A percentile compares a stretch with the other conserved stretches of the same genome.
These are phyloP conservation scores for Colletotrichum cordylinicola DNA, from an alignment of 2,329 filamentous ascomycete species.

Conservation along the genomic window DNA sequence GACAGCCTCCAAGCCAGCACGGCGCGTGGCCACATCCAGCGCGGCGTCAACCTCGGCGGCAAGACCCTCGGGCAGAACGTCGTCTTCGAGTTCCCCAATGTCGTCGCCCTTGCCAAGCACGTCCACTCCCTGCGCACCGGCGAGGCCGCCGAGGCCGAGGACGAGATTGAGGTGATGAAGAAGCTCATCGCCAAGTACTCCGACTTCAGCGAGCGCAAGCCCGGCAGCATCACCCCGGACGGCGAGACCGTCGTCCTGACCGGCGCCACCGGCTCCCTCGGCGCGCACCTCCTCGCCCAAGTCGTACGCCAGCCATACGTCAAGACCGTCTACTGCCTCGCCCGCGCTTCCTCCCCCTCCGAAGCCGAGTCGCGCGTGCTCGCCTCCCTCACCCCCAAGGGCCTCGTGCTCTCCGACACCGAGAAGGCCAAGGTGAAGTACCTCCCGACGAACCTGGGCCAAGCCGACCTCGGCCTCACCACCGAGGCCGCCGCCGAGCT, in stretches of 20 bases:
- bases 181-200: constrained; percentile 43
- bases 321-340: constrained; percentile 53
- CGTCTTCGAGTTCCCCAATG: constrained; percentile 46
- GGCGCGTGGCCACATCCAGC: constrained; percentile 44
- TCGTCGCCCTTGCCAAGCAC: constrained; percentile 38
- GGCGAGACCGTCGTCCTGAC: constrained; percentile 54
- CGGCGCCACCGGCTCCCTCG: constrained; percentile 66
- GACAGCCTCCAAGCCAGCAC: constrained; percentile 53
- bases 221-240: constrained; percentile 27
- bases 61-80: constrained; percentile 38
- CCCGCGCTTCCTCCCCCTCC: constrained; percentile 45
- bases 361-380: constrained; percentile 34
- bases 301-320: constrained; percentile 64
- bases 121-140: constrained; percentile 28
- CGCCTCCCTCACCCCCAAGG: constrained; percentile 33
- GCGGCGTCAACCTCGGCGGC: constrained; percentile 40
- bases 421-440: constrained; percentile 39
- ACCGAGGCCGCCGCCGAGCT: constrained; percentile 30
- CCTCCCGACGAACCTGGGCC: constrained; percentile 46
- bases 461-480: constrained; percentile 43
- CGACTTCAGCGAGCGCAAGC: constrained; percentile 29
- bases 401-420: constrained; percentile 39
- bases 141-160: constrained; percentile 14
- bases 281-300: constrained; percentile 62
- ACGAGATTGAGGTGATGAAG: constrained; percentile 36